Evolutionary conservation across 1,284 basidiomycete genomes (phyloP).

Genomic region (Trametes sp.): DNA sequence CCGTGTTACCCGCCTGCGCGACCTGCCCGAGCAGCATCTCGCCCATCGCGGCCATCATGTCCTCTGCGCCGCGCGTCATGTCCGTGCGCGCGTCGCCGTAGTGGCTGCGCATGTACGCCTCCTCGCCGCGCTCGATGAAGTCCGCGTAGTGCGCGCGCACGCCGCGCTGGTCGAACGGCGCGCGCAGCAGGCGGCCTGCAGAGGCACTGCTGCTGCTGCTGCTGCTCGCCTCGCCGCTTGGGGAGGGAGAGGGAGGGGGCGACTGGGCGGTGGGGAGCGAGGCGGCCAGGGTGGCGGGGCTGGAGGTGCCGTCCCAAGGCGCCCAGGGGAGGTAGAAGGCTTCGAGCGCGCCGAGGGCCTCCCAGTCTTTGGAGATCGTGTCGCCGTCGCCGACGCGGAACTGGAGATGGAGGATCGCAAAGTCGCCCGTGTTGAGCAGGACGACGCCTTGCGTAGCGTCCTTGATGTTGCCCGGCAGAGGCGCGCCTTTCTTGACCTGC

Average conservation of each 20-base stretch:
- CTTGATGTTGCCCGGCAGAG: conserved; percentile 5
- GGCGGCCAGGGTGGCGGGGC: conserved; percentile 1
- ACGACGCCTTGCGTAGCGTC: conserved; percentile 12
- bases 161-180: conserved; percentile 17
- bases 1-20: conserved; percentile 19
- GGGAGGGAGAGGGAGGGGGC: not conserved
- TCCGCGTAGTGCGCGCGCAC: conserved; percentile 20
- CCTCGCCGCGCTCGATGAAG: conserved; percentile 21
- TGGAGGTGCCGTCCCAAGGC: conserved; percentile 16
- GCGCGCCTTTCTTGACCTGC: conserved; percentile 8
- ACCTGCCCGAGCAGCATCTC: conserved; percentile 21
- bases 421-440: conserved; percentile 17
- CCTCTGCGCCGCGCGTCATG: conserved; percentile 12
- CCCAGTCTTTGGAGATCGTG: conserved; percentile 19
- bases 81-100: conserved; percentile 20
- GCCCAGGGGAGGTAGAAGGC: conserved; percentile 18
- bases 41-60: conserved; percentile 20
- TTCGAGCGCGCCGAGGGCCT: conserved; percentile 14
- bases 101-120: conserved; percentile 20
- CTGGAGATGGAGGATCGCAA: conserved; percentile 19
- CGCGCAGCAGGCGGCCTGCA: conserved; percentile 2
- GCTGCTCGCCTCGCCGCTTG: not conserved
- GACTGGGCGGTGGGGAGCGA: conserved; percentile 12
- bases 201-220: not conserved
- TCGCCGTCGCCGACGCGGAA: conserved; percentile 26